Conservation (phyloP, 2,329 filamentous ascomycete species). For the Aureobasidium melanogenum region DNA sequence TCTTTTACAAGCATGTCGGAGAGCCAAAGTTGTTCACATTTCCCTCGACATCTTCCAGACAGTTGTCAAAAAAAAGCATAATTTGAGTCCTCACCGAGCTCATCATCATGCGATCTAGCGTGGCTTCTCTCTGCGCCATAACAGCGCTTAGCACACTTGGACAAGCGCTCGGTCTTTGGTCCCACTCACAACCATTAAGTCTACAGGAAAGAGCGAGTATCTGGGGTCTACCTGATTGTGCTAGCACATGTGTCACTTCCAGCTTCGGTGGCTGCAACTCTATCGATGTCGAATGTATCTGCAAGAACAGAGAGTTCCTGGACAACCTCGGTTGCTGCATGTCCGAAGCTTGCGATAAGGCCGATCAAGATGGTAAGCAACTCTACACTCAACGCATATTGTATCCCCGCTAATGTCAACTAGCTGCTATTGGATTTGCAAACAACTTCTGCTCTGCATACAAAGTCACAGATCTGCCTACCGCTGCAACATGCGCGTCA, state of each 20-base stretch:
- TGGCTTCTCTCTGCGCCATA: not conserved
- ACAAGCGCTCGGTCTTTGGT: not conserved
- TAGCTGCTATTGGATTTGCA: constrained; percentile 36
- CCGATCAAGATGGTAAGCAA: constrained; percentile 26
- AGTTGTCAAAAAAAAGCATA: too few species aligned
- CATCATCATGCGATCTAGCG: not conserved
- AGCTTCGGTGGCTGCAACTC: constrained; percentile 29
- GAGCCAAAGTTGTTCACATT: not conserved
- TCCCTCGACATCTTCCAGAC: not conserved
- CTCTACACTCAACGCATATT: not conserved
- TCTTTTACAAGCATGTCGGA: not conserved
- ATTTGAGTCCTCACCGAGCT: too few species aligned
- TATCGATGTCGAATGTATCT: constrained; percentile 35
- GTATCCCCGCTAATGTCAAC: not conserved
- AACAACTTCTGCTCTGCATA: constrained; percentile 30
- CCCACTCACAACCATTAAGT: not conserved
- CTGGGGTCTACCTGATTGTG: constrained; percentile 23
- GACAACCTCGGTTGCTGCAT: constrained; percentile 34
- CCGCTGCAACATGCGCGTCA: constrained; percentile 28
- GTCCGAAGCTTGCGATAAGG: constrained; percentile 23
- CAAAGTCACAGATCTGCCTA: constrained; percentile 31
- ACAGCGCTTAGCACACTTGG: not conserved
- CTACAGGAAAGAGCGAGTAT: constrained; percentile 10
- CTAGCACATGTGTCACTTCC: constrained; percentile 28
- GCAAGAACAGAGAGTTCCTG: constrained; percentile 29